These are phyloP conservation scores for Conoideocrella luteorostrata DNA, from an alignment of 2,329 filamentous ascomycete species.

Conservation along the genomic window DNA sequence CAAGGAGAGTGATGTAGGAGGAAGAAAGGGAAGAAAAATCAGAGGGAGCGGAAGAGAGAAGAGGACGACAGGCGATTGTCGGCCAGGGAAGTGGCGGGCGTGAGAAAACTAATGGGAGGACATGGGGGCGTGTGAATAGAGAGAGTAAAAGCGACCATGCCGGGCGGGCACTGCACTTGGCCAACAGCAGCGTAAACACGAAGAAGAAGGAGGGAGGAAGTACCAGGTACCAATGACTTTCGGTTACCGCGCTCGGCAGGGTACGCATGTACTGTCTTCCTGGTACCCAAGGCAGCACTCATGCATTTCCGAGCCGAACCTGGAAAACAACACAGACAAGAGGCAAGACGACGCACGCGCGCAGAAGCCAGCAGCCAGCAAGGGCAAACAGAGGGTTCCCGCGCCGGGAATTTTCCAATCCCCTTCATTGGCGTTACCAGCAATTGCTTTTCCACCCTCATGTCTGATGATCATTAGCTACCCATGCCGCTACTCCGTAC, in stretches of 20 bases:
- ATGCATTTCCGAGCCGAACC: no score
- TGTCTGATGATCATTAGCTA: no score
- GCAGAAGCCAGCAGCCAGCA: not conserved
- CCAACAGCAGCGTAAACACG: constrained; percentile 9
- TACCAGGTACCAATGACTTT: constrained; percentile 3
- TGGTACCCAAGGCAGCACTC: no score
- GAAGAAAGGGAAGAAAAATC: constrained; percentile 17
- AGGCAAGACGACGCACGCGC: not conserved
- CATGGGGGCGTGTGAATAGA: constrained; percentile 14
- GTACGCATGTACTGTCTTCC: no score
- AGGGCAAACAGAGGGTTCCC: not conserved
- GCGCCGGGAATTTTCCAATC: not conserved
- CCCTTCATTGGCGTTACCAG: no score
- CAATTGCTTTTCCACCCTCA: no score
- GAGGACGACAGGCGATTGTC: constrained; percentile 9
- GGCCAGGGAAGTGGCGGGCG: constrained; percentile 14
- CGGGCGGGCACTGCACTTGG: constrained; percentile 8
- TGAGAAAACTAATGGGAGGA: constrained; percentile 10
- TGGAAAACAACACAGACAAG: not conserved
- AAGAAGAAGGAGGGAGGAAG: constrained; percentile 6
- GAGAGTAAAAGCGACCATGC: constrained; percentile 13
- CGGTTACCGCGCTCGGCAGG: constrained; percentile 4
- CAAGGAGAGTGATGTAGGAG: constrained; percentile 12
- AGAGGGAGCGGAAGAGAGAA: constrained; percentile 18
- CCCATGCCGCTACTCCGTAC: no score